These are phyloP conservation scores for Thecaphora thlaspeos DNA, from an alignment of 1,284 basidiomycete genomes.

Conservation along the genomic window DNA sequence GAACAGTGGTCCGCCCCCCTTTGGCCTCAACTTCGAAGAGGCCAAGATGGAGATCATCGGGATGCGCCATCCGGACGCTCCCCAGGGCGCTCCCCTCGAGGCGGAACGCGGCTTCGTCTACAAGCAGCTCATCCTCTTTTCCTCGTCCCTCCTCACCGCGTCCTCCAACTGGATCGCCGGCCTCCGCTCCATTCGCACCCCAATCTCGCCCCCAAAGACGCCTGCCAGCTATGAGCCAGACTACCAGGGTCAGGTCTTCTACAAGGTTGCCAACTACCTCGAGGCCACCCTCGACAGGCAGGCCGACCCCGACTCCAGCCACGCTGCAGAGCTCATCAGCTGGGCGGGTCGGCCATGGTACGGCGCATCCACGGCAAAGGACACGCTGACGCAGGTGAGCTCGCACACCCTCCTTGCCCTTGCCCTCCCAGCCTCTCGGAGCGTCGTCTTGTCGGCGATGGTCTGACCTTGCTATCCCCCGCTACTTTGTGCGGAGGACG, in stretches of 20 bases:
- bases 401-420: background rate
- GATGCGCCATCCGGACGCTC: conserved; percentile 18
- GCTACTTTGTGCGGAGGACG: background rate
- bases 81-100: background rate
- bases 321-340: conserved; percentile 11
- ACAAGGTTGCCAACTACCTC: conserved; percentile 32
- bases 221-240: conserved; percentile 13
- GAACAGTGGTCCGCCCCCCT: conserved; percentile 23
- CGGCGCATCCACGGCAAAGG: conserved; percentile 2
- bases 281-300: conserved; percentile 18
- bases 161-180: conserved; percentile 31
- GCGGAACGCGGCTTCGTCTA: conserved; percentile 27
- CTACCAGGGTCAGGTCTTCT: conserved; percentile 16
- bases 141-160: conserved; percentile 13
- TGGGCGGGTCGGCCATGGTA: conserved; percentile 33
- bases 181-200: conserved; percentile 15
- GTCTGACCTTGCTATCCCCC: background rate
- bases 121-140: conserved; percentile 33
- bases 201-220: conserved; percentile 20
- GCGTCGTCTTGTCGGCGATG: background rate
- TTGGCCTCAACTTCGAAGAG: conserved; percentile 30
- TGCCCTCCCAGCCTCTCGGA: background rate
- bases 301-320: background rate
- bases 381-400: background rate
- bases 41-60: conserved; percentile 35